Percentiles rank a stretch among this genome's conserved stretches.
These are phyloP conservation scores for Phytophthora pseudosyringae DNA, from an alignment of 352 stramenopile species.

Conservation along the genomic window DNA sequence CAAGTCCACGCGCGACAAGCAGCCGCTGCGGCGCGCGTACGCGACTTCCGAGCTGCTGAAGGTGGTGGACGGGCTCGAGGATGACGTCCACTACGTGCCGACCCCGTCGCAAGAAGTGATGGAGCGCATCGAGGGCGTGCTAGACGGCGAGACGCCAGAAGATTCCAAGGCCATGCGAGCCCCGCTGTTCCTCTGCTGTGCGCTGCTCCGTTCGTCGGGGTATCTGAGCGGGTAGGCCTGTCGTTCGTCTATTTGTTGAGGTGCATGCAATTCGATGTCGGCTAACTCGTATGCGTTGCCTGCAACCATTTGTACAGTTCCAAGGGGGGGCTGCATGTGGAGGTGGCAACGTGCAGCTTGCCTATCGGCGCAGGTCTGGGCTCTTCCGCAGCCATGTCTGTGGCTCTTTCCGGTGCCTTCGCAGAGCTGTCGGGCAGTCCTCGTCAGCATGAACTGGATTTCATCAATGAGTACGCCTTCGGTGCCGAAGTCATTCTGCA, in stretches of 20 bases:
- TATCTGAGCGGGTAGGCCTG: conserved; percentile 34
- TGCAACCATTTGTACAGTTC: conserved; percentile 8
- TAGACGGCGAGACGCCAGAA: conserved; percentile 51
- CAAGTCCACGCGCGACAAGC: conserved; percentile 35
- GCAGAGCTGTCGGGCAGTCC: conserved; percentile 39
- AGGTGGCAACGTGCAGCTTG: conserved; percentile 58
- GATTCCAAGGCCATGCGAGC: conserved; percentile 57
- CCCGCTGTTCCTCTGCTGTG: conserved; percentile 65
- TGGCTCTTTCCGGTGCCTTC: conserved; percentile 79
- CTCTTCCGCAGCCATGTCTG: conserved; percentile 90
- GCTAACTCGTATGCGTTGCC: conserved; percentile 8
- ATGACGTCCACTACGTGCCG: conserved; percentile 62
- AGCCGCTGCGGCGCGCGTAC: conserved; percentile 48
- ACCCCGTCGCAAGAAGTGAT: conserved; percentile 49
- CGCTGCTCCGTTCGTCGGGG: conserved; percentile 53
- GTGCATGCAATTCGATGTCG: neutral
- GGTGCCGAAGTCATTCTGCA: conserved; percentile 91
- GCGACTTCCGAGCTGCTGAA: conserved; percentile 33
- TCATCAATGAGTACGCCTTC: conserved; percentile 90
- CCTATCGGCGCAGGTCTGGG: conserved; percentile 91
- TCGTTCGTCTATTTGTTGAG: neutral
- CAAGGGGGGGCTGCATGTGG: conserved; percentile 47
- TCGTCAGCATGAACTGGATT: conserved; percentile 39
- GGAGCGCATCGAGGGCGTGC: conserved; percentile 49
- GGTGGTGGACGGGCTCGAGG: conserved; percentile 39